phyloP scores from a whole-genome alignment of 768 basidiomycete species.

The Suillus clintonianus region DNA sequence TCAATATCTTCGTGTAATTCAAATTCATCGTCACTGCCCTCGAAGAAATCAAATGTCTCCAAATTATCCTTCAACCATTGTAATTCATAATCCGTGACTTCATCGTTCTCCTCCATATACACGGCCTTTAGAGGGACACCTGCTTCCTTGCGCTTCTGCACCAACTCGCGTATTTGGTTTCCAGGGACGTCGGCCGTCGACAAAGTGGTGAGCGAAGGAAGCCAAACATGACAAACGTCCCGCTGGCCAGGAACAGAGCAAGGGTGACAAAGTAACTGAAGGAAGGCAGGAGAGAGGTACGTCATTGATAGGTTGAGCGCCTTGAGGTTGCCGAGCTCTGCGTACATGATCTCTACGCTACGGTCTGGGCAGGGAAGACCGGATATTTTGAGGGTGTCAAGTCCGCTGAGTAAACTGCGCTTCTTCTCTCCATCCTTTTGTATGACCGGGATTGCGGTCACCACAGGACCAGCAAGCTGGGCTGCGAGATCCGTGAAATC shows the following conservation, averaged over 20 bases:
- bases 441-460: conserved; percentile 15
- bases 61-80: conserved; percentile 54
- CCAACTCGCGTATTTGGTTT: conserved; percentile 42
- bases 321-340: conserved; percentile 49
- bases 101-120: conserved; percentile 46
- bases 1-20: conserved; percentile 23
- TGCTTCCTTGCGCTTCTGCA: conserved; percentile 40
- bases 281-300: conserved; percentile 31
- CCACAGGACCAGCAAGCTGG: conserved; percentile 36
- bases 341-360: conserved; percentile 41
- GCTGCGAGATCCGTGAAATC: conserved; percentile 55
- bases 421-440: conserved; percentile 41
- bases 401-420: conserved; percentile 38
- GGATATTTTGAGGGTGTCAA: conserved; percentile 55
- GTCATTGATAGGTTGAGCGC: conserved; percentile 42
- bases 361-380: conserved; percentile 45
- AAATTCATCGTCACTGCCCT: conserved; percentile 52
- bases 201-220: conserved; percentile 55
- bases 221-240: conserved; percentile 24
- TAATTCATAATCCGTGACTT: conserved; percentile 42
- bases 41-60: conserved; percentile 56
- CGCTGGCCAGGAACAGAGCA: conserved; percentile 1
- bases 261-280: conserved; percentile 17
- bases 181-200: conserved; percentile 48
- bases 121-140: conserved; percentile 50